Conservation (phyloP, 2,329 filamentous ascomycete species). For the Capronia epimyces region DNA sequence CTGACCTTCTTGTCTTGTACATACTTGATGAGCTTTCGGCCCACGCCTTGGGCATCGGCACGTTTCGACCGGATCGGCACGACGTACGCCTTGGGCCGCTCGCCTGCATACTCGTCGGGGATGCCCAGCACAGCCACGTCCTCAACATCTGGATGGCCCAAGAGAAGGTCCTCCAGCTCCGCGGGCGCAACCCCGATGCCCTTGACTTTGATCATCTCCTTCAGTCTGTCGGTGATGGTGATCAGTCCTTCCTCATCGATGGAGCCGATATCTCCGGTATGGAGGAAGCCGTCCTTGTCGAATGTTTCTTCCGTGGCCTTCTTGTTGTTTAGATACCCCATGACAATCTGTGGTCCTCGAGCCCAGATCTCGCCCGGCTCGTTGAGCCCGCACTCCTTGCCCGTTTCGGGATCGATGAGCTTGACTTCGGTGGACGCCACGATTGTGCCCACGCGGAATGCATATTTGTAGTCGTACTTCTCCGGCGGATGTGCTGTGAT, state of each 20-base stretch:
- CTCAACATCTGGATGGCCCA: slow-evolving; percentile 52
- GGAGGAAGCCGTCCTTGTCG: slow-evolving; percentile 52
- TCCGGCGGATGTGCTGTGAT: slow-evolving; percentile 57
- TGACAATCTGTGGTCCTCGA: slow-evolving; percentile 73
- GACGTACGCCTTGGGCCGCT: slow-evolving; percentile 54
- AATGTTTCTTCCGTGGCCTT: slow-evolving; percentile 66
- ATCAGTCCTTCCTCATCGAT: slow-evolving; percentile 54
- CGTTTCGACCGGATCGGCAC: slow-evolving; percentile 31
- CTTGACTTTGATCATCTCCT: slow-evolving; percentile 65
- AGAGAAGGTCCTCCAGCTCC: slow-evolving; percentile 58
- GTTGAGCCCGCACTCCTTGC: slow-evolving; percentile 48
- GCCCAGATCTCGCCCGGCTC: slow-evolving; percentile 61
- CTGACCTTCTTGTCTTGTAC: slow-evolving; percentile 39
- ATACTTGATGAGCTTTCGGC: slow-evolving; percentile 26
- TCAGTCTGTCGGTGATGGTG: slow-evolving; percentile 69
- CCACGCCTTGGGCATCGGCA: slow-evolving; percentile 11
- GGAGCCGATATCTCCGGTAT: slow-evolving; percentile 62
- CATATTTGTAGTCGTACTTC: slow-evolving; percentile 54
- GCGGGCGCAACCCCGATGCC: slow-evolving; percentile 59
- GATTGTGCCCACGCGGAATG: slow-evolving; percentile 42
- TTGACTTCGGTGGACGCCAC: slow-evolving; percentile 56
- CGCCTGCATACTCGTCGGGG: slow-evolving; percentile 51
- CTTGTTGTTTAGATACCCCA: slow-evolving; percentile 70
- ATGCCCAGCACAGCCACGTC: slow-evolving; percentile 55
- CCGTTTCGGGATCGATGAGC: slow-evolving; percentile 49